These are phyloP conservation scores for Leptosphaerulina australis DNA, from an alignment of 2,329 filamentous ascomycete genomes.

Conservation along the genomic window DNA sequence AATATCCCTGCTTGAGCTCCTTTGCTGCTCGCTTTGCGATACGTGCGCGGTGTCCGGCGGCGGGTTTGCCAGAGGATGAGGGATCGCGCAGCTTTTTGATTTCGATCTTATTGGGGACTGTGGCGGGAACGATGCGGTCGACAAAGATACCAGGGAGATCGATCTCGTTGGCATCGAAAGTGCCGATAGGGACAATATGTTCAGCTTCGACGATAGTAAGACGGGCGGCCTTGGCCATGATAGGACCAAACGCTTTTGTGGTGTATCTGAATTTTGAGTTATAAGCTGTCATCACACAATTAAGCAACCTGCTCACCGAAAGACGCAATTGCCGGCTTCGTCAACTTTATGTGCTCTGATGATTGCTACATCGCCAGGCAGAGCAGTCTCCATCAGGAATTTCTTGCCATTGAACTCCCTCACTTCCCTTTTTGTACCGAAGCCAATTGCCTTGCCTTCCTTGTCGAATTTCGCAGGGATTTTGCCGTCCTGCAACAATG, in stretches of 20 bases:
- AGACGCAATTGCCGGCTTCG: slow-evolving; percentile 75
- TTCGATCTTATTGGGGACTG: slow-evolving; percentile 77
- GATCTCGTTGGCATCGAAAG: slow-evolving; percentile 80
- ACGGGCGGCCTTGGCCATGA: slow-evolving; percentile 87
- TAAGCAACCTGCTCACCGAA: slow-evolving; percentile 51
- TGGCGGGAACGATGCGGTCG: slow-evolving; percentile 84
- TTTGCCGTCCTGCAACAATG: slow-evolving; percentile 68
- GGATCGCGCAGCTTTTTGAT: slow-evolving; percentile 44
- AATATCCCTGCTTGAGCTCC: slow-evolving; percentile 95
- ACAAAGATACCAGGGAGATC: slow-evolving; percentile 93
- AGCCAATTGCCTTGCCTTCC: slow-evolving; percentile 65
- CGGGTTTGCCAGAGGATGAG: slow-evolving; percentile 22
- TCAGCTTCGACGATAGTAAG: slow-evolving; percentile 95
- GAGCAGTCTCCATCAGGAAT: slow-evolving; percentile 78
- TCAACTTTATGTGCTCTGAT: slow-evolving; percentile 78
- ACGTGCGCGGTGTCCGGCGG: slow-evolving; percentile 63
- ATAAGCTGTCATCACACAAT: background rate
- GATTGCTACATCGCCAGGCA: slow-evolving; percentile 77
- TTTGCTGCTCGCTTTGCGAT: slow-evolving; percentile 85
- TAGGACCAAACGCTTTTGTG: slow-evolving; percentile 47
- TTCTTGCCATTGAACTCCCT: slow-evolving; percentile 73
- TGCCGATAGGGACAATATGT: slow-evolving; percentile 86
- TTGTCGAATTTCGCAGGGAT: slow-evolving; percentile 68
- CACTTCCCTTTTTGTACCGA: slow-evolving; percentile 70
- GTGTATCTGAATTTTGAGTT: slow-evolving; percentile 36